Evolutionary conservation across 1,139 yeast genomes (phyloP).

Genomic region (Protomyces lactucae-debilis): DNA sequence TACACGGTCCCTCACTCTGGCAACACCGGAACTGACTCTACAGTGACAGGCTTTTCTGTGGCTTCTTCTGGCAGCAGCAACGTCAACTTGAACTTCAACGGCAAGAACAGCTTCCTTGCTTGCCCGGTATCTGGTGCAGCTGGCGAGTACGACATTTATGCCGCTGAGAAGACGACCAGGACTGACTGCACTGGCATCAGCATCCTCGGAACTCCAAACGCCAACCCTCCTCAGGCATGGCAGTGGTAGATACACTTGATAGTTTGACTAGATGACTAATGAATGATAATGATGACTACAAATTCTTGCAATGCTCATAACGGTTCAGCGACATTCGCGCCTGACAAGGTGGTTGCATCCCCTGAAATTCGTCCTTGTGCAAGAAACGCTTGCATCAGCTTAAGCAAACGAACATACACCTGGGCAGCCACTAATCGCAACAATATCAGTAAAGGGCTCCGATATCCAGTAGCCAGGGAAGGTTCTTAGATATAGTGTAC

Average conservation of each 20-base stretch:
- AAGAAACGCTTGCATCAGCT: too few species aligned
- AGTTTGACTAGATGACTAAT: not conserved
- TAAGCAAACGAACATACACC: too few species aligned
- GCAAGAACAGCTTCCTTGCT: conserved; percentile 7
- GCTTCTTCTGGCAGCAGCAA: not conserved
- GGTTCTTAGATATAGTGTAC: too few species aligned
- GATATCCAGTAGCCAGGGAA: too few species aligned
- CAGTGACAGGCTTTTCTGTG: conserved; percentile 8
- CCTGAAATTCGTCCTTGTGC: too few species aligned
- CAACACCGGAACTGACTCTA: conserved; percentile 1
- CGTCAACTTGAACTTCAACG: not conserved
- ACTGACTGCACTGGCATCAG: conserved; percentile 21
- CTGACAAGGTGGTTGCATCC: too few species aligned
- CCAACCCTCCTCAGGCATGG: conserved; percentile 6
- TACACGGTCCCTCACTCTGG: conserved; percentile 20
- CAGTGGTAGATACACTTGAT: not conserved
- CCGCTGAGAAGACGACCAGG: conserved; percentile 2
- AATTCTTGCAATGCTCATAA: too few species aligned
- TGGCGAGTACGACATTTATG: conserved; percentile 7
- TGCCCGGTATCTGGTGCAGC: conserved; percentile 4
- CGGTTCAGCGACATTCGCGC: too few species aligned
- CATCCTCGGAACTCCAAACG: not conserved
- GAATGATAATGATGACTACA: not conserved
- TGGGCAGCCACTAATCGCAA: too few species aligned
- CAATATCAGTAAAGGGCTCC: too few species aligned